Conservation (phyloP, 306 rosid species). For the Cucumis hystrix region DNA sequence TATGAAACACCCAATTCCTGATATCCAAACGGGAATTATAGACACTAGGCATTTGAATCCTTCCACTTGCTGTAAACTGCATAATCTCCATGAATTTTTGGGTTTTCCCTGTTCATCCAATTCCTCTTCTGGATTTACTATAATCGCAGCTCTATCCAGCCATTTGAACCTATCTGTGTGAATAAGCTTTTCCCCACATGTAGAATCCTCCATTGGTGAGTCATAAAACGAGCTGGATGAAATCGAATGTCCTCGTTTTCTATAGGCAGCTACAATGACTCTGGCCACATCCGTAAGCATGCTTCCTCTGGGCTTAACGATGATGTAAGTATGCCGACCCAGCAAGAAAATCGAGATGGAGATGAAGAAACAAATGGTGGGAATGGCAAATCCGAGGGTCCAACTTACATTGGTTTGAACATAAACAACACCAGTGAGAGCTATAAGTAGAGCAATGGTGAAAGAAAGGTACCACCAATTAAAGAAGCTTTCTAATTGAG, state of each 20-base stretch:
- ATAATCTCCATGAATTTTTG: conserved; percentile 47
- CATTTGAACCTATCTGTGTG: conserved; percentile 41
- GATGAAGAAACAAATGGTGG: conserved; percentile 39
- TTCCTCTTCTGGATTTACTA: conserved; percentile 29
- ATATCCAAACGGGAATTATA: conserved; percentile 50
- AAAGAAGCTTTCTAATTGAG: conserved; percentile 60
- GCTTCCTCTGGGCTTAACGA: conserved; percentile 47
- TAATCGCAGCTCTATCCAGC: conserved; percentile 55
- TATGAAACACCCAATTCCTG: conserved; percentile 50
- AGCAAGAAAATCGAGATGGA: conserved; percentile 49
- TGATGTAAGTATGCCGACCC: conserved; percentile 46
- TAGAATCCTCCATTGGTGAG: conserved; percentile 11
- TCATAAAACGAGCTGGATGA: conserved; percentile 20
- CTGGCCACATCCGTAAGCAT: conserved; percentile 35
- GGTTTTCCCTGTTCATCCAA: conserved; percentile 27
- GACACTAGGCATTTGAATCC: conserved; percentile 51
- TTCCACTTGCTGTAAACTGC: conserved; percentile 70
- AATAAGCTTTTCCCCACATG: conserved; percentile 7
- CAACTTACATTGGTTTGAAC: conserved; percentile 71
- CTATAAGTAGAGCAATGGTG: conserved; percentile 50
- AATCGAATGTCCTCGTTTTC: conserved; percentile 16
- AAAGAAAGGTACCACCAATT: conserved; percentile 86
- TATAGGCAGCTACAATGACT: conserved; percentile 45
- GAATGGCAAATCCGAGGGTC: conserved; percentile 55
- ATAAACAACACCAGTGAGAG: conserved; percentile 59